A percentile compares a stretch with the other conserved stretches of the same genome.
Conservation (phyloP, 192 early-diverging fungal species). For the Dissophora ornata region DNA sequence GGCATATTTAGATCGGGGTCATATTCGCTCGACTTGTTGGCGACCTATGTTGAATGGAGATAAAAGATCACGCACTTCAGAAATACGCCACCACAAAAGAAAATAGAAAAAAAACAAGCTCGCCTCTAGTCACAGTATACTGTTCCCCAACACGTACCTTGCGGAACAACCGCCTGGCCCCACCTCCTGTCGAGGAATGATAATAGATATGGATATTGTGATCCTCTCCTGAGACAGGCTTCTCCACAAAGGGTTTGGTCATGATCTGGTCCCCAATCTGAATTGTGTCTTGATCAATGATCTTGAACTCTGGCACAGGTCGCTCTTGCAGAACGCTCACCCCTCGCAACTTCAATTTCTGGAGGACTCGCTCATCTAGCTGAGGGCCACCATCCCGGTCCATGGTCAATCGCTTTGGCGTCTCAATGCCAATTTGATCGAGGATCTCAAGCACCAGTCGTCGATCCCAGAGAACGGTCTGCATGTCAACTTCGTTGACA, state of each 20-base stretch:
- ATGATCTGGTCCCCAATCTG: slow-evolving; percentile 74
- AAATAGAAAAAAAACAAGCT: too few relatives aligned
- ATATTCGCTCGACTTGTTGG: slow-evolving; percentile 96
- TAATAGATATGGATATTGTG: slow-evolving; percentile 99
- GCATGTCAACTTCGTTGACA: slow-evolving; percentile 92
- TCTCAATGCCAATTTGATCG: slow-evolving; percentile 82
- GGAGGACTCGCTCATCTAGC: slow-evolving; percentile 63
- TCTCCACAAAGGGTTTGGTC: slow-evolving; percentile 96
- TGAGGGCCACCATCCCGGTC: slow-evolving; percentile 75
- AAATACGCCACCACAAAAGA: too few relatives aligned
- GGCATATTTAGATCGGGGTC: slow-evolving; percentile 73
- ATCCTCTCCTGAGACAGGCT: slow-evolving; percentile 95
- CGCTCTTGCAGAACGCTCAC: slow-evolving; percentile 27
- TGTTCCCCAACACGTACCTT: too few relatives aligned
- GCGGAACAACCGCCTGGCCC: slow-evolving; percentile 80
- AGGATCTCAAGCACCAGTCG: slow-evolving; percentile 88
- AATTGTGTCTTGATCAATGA: slow-evolving; percentile 77
- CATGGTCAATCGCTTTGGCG: slow-evolving; percentile 80
- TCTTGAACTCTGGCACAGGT: slow-evolving; percentile 37
- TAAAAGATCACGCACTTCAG: background rate
- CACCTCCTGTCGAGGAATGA: slow-evolving; percentile 81
- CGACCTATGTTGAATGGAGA: slow-evolving; percentile 63
- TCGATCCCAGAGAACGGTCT: slow-evolving; percentile 89
- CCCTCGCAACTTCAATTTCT: slow-evolving; percentile 64
- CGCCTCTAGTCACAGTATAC: too few relatives aligned